Base-by-base conservation (phyloP, 495 filamentous ascomycete genomes). In the Penicillium cataractarum region DNA sequence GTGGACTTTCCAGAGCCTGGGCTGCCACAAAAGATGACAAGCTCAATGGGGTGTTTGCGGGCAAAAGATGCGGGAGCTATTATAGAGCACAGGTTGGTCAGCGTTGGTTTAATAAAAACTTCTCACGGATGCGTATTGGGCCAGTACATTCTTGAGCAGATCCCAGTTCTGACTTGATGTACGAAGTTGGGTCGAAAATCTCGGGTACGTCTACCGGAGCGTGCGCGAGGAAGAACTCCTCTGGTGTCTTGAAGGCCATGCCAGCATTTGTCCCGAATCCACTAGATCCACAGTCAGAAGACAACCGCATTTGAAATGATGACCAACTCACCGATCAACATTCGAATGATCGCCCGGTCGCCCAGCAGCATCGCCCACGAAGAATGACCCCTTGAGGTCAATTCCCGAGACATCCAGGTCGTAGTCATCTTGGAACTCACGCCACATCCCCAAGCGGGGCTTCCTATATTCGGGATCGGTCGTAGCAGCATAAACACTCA, bases 1-100 rank as follows among this genome's bases (percentile, higher is more conserved):
- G 92, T 92, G 24, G 90, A 94, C 71, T 98, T 98, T 27, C 96
- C 95, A 1, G 91, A 86, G 1, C 90, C 92, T 0, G 95, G 95
- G 42, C 90, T 90, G 8, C 95, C 95, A 59, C 90, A 92, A 71
- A 96, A 90, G 6, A 97, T 75, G 12, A 98, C 83, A 17, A 97
- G 80, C 55, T 97, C 93, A 57, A 88, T 68, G 12, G 84, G 67
- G 63, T 89, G 86, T 44, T 75, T 82, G 77, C 87, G 90, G 46
- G 83, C 76, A 64, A 93, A 90, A 1, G 77, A 8, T n/a, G 19
- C 40, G n/a, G n/a, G n/a, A 21, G 40, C 40, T 44, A 44, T 44
- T 21, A 9, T 6, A 44, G 40, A 21, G 10, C 40, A 3, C n/a
- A 21, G 7, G 40, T 21, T 3, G n/a, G 40, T 44, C 40, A 44